Percentiles rank a stretch among this genome's conserved stretches.
Conservation (phyloP, 2,329 filamentous ascomycete species). For the Hymenoscyphus albidus region DNA sequence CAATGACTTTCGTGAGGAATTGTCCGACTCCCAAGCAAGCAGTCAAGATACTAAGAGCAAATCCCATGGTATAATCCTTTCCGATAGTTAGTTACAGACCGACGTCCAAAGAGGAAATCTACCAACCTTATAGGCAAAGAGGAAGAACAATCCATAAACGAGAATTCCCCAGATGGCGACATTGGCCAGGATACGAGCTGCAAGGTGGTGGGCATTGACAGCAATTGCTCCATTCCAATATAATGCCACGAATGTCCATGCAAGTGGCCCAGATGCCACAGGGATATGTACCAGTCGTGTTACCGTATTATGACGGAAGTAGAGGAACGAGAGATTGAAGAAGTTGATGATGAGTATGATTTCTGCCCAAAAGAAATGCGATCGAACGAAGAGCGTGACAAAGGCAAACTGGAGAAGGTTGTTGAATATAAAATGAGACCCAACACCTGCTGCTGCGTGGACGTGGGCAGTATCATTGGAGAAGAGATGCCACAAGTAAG, state of each 20-base stretch:
- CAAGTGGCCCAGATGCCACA: conserved; percentile 71
- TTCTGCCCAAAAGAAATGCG: conserved; percentile 71
- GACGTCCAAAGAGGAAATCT: neutral
- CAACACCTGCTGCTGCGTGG: conserved; percentile 70
- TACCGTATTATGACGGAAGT: conserved; percentile 73
- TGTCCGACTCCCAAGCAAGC: conserved; percentile 76
- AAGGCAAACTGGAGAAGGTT: conserved; percentile 81
- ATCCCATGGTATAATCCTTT: conserved; percentile 70
- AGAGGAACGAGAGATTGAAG: conserved; percentile 72
- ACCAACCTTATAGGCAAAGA: conserved; percentile 65
- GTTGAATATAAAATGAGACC: conserved; percentile 79
- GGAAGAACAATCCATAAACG: conserved; percentile 72
- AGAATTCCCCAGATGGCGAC: conserved; percentile 84
- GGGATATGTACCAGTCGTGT: conserved; percentile 73
- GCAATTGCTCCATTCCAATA: conserved; percentile 88
- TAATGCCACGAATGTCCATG: conserved; percentile 81
- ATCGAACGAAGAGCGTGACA: conserved; percentile 76
- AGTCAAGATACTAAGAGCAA: conserved; percentile 68
- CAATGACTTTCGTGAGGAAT: conserved; percentile 67
- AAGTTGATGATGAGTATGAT: conserved; percentile 76
- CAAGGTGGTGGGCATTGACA: conserved; percentile 62
- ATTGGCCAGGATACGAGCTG: conserved; percentile 78
- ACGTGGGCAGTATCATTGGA: conserved; percentile 59
- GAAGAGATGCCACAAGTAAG: conserved; percentile 75
- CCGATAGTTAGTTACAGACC: conserved; percentile 23